Base-by-base conservation (phyloP, 805 yeast species). In the Starmerella davenportii region DNA sequence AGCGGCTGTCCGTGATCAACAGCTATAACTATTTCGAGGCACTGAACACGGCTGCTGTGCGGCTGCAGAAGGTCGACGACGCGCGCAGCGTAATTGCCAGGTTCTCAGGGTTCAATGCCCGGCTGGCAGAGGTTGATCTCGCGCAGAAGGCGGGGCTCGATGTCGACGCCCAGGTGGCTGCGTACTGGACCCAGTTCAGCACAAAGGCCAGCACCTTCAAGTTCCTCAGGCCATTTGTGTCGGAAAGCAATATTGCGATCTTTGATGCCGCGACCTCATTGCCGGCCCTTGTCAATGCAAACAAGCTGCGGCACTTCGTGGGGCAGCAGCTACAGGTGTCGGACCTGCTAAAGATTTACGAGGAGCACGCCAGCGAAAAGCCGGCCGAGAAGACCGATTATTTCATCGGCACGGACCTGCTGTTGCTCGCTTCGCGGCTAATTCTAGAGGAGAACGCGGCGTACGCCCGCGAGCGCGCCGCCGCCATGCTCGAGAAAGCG, bases 21-120 rank as follows among this genome's bases (percentile, higher is more conserved):
- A 93, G 84, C 54, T 85, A 72, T 63, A 69, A 70, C 40, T 71
- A 82, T 29, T 81, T 92, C 80, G 69, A 72, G 46, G 59, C 63
- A 15, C 56, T 69, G 36, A 64, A 71, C 17, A 58, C 62, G 34
- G 59, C 84, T 2, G 64, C 66, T 1, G 48, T 51, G 16, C 47
- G 64, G 20, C 45, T 66, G 18, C 56, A 50, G 11, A 48, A 55
- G 38, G 36, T 57, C 2, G 57, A 56, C 9, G 64, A 61, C 2
- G 54, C 68, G 1, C 13, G 44, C 1, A 32, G 46, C 2, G 45
- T 60, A n/a, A 53, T 69, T 13, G 23, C 43, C 1, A 43, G 53
- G 18, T 47, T 44, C 9, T 50, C 55, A 11, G 59, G 78, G 0
- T 63, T 84, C 53, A 79, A 79, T 48, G 61, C 73, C 1, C 57